Conservation (phyloP, 1,284 basidiomycete genomes). For the Fomes fomentarius region DNA sequence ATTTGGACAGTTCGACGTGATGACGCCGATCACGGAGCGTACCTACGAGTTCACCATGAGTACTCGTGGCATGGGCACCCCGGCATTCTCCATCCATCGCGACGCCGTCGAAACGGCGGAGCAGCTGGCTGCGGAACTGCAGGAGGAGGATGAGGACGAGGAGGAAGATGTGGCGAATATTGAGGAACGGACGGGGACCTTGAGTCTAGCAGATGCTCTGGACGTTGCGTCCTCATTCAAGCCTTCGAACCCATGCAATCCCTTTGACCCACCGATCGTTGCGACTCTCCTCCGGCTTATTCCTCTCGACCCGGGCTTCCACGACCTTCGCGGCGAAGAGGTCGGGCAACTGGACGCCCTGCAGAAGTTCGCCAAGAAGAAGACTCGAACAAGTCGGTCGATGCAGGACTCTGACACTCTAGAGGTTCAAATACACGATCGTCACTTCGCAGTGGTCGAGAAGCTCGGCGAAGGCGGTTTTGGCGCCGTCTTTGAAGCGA, state of each 20-base stretch:
- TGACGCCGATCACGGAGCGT: conserved; percentile 95
- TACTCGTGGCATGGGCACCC: conserved; percentile 52
- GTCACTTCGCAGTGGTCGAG: conserved; percentile 70
- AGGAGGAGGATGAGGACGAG: conserved; percentile 34
- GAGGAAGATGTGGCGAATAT: conserved; percentile 31
- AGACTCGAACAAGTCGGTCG: conserved; percentile 45
- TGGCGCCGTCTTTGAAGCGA: conserved; percentile 90
- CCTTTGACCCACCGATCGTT: conserved; percentile 75
- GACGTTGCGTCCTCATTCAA: conserved; percentile 62
- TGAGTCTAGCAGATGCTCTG: conserved; percentile 68
- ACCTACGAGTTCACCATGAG: conserved; percentile 84
- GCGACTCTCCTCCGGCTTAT: conserved; percentile 70
- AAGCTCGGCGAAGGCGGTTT: conserved; percentile 98
- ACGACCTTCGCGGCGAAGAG: conserved; percentile 60
- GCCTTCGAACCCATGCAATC: conserved; percentile 89
- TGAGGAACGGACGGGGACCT: conserved; percentile 60
- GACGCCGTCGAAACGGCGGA: conserved; percentile 55
- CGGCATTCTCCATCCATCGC: conserved; percentile 38
- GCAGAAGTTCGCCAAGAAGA: conserved; percentile 64
- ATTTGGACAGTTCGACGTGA: conserved; percentile 80
- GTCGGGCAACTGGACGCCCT: conserved; percentile 68
- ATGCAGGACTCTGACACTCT: conserved; percentile 46
- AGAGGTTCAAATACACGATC: conserved; percentile 57
- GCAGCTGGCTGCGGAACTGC: conserved; percentile 35
- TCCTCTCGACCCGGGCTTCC: conserved; percentile 65